Percentiles rank a stretch among this genome's conserved stretches.
These are phyloP conservation scores for Teunomyces gatunensis DNA, from an alignment of 805 yeast species.

Conservation along the genomic window DNA sequence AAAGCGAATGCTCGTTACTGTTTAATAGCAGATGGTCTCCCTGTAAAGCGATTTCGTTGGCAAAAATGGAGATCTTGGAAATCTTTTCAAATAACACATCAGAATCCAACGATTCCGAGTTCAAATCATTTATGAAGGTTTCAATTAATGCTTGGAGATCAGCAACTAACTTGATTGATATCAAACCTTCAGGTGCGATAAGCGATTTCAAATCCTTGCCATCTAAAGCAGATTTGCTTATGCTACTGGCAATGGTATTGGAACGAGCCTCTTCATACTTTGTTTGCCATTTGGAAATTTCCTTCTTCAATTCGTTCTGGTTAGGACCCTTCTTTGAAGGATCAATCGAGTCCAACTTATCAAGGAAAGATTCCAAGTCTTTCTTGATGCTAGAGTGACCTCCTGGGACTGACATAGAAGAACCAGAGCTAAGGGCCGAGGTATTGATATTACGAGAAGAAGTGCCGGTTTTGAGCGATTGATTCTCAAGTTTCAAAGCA, in stretches of 20 bases:
- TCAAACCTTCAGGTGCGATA: conserved; percentile 40
- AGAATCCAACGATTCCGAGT: conserved; percentile 24
- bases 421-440: background rate
- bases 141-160: conserved; percentile 51
- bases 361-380: conserved; percentile 23
- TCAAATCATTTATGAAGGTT: conserved; percentile 36
- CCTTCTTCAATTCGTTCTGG: conserved; percentile 18
- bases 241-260: conserved; percentile 19
- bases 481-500: conserved; percentile 36
- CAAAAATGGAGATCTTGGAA: conserved; percentile 47
- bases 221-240: conserved; percentile 16
- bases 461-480: conserved; percentile 27
- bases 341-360: conserved; percentile 27
- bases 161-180: conserved; percentile 45
- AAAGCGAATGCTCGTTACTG: conserved; percentile 39
- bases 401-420: background rate
- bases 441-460: conserved; percentile 3
- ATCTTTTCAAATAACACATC: conserved; percentile 50
- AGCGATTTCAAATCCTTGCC: conserved; percentile 26
- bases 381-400: conserved; percentile 9
- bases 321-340: conserved; percentile 10
- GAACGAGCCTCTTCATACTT: conserved; percentile 50
- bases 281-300: conserved; percentile 48
- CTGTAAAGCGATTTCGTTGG: conserved; percentile 39
- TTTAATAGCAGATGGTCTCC: conserved; percentile 23